Base-by-base conservation (phyloP, 345 rosid species). In the Crucihimalaya himalaica region DNA sequence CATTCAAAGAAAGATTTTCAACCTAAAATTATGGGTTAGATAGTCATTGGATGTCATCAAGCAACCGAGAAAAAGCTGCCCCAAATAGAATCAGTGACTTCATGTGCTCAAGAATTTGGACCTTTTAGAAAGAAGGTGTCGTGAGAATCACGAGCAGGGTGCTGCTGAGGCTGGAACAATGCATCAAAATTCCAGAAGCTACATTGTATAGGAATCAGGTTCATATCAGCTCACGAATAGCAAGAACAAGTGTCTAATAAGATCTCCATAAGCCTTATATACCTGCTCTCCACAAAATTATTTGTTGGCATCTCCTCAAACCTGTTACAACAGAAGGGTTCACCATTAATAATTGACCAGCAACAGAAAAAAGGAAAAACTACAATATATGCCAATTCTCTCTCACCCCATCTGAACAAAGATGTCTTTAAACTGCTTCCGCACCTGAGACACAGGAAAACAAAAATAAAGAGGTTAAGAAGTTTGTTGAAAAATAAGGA, bases 121-220 rank as follows among this genome's bases (percentile, higher is more conserved):
- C 97, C 90, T 82, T 85, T 70, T 55, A 89, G 70, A 77, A 91
- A 93, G 86, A 93, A 91, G 50, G 94, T 93, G 77, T 91, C 96
- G 59, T 93, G 98, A 51, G 98, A 85, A 81, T 93, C 98, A 70
- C 96, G 97, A 59, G 98, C 98, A 77, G 98, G 98, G 81, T 93
- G 98, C 61, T 93, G 98, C 73, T 93, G 98, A 31, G 97, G 96
- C 83, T 91, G 98, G 85, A 91, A 91, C 55, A 93, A 76, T 47
- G 89, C 96, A 84, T 91, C 98, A 27, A 93, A 93, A 81, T 93
- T 91, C 97, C 97, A 93, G 88, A 89, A 93, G 84, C 98, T 91
- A 84, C 71, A 81, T 9, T 20, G 37, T 2, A 60, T 1, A 57
- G 28, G 37, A 46, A 45, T 53, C 67, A 39, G 16, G 59, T 43